These are phyloP conservation scores for Chrysosporium queenslandicum DNA, from an alignment of 2,329 filamentous ascomycete genomes.

Conservation along the genomic window DNA sequence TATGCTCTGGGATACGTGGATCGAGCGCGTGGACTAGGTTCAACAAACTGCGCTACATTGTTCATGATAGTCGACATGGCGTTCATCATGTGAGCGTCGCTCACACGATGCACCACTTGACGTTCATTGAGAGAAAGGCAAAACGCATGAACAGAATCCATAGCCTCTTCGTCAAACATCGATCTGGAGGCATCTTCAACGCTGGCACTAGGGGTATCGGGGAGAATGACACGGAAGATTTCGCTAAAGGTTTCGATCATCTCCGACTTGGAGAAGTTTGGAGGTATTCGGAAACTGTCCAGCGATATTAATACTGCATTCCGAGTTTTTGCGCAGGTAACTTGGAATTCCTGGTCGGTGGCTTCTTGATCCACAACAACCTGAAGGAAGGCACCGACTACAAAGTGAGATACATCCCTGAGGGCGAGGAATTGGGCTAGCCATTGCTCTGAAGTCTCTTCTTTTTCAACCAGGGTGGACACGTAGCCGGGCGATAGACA, in stretches of 20 bases:
- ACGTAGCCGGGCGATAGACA: constrained; percentile 31
- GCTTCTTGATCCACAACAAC: constrained; percentile 30
- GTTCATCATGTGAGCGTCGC: constrained; percentile 32
- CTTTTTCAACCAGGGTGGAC: constrained; percentile 26
- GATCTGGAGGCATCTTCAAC: constrained; percentile 20
- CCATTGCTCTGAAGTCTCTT: constrained; percentile 29
- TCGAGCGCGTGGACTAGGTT: constrained; percentile 26
- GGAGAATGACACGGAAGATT: constrained; percentile 31
- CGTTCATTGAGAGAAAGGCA: constrained; percentile 28
- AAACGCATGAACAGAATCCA: constrained; percentile 32
- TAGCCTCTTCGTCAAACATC: constrained; percentile 27
- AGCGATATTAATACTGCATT: constrained; percentile 32
- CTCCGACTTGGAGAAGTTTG: constrained; percentile 28
- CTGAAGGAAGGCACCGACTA: constrained; percentile 34
- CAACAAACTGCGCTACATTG: constrained; percentile 30
- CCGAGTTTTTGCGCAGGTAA: constrained; percentile 28
- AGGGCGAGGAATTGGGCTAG: constrained; percentile 33
- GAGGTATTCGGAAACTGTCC: constrained; percentile 30
- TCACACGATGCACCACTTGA: constrained; percentile 33
- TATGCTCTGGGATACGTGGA: constrained; percentile 27
- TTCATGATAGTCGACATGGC: constrained; percentile 30
- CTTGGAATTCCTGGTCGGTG: constrained; percentile 28
- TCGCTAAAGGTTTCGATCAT: constrained; percentile 30
- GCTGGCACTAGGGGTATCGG: constrained; percentile 29
- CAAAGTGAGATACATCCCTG: constrained; percentile 33